These are phyloP conservation scores for Neonectria coccinea DNA, from an alignment of 2,329 filamentous ascomycete genomes.

Conservation along the genomic window DNA sequence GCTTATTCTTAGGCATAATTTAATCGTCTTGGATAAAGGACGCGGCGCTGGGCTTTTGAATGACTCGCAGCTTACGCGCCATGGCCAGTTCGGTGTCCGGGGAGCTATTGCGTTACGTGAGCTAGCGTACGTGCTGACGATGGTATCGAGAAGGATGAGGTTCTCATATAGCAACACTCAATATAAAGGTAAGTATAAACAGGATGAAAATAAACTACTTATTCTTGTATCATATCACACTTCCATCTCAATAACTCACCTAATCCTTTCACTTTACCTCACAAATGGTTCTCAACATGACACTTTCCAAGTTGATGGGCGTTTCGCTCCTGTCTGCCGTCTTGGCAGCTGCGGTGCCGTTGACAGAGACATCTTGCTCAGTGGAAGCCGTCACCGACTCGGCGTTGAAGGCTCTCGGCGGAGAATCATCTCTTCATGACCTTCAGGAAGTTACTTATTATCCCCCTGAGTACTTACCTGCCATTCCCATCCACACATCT, in stretches of 20 bases:
- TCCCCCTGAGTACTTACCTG: conserved; percentile 16
- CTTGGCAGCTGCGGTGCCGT: neutral
- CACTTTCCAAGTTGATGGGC: neutral
- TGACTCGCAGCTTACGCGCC: neutral
- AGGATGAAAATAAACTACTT: neutral
- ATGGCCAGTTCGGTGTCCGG: neutral
- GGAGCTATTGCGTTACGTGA: neutral
- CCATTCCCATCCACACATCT: too few species aligned
- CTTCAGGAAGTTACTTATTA: conserved; percentile 25
- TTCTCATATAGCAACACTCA: too few species aligned
- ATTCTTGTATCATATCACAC: neutral
- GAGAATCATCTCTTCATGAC: conserved; percentile 4
- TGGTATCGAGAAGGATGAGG: neutral
- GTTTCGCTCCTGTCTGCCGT: neutral
- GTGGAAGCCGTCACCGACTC: conserved; percentile 6
- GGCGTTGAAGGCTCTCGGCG: conserved; percentile 22
- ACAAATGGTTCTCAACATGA: neutral
- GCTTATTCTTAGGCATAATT: neutral
- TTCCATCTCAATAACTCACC: neutral
- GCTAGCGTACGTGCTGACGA: neutral
- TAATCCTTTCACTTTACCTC: too few species aligned
- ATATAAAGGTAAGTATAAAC: neutral
- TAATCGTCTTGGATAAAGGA: neutral
- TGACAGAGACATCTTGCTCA: neutral
- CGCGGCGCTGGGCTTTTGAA: neutral